Evolutionary conservation across 164 flowering plant species (phyloP).

Genomic region (Brasenia schreberi): DNA sequence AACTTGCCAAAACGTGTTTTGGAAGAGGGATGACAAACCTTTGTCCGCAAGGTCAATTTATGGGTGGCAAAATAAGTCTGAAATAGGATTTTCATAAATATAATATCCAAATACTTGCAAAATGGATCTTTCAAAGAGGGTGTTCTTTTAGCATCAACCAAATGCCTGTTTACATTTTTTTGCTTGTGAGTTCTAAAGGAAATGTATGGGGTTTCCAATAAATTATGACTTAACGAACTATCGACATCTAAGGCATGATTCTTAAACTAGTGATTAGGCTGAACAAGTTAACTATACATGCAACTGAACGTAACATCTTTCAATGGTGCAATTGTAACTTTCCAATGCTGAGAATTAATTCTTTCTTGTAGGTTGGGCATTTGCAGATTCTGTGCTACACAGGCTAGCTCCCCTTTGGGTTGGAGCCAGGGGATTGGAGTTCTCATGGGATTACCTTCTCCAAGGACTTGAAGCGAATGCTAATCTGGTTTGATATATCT

Average conservation of each 20-base stretch:
- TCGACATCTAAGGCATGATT: background rate
- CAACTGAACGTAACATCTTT: background rate
- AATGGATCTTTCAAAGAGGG: no score
- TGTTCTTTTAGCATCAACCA: no score
- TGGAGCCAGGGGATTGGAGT: constrained; percentile 96
- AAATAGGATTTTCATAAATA: no score
- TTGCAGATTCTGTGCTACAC: constrained; percentile 95
- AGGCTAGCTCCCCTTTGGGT: constrained; percentile 97
- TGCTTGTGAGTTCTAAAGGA: no score
- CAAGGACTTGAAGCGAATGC: constrained; percentile 99
- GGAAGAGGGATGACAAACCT: no score
- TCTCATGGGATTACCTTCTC: constrained; percentile 90
- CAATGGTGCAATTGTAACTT: background rate
- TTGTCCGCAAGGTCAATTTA: no score
- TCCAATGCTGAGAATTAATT: background rate
- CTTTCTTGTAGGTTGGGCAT: constrained; percentile 80
- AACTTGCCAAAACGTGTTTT: no score
- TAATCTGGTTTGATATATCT: constrained; percentile 52
- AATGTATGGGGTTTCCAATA: no score
- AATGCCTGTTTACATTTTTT: no score
- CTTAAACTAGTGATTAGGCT: background rate
- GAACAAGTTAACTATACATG: background rate
- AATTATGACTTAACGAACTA: no score
- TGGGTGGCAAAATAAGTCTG: no score
- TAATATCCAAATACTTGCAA: no score